A percentile compares a stretch with the other conserved stretches of the same genome.
These are phyloP conservation scores for Xylaria sp. DNA, from an alignment of 2,329 filamentous ascomycete species.

Conservation along the genomic window DNA sequence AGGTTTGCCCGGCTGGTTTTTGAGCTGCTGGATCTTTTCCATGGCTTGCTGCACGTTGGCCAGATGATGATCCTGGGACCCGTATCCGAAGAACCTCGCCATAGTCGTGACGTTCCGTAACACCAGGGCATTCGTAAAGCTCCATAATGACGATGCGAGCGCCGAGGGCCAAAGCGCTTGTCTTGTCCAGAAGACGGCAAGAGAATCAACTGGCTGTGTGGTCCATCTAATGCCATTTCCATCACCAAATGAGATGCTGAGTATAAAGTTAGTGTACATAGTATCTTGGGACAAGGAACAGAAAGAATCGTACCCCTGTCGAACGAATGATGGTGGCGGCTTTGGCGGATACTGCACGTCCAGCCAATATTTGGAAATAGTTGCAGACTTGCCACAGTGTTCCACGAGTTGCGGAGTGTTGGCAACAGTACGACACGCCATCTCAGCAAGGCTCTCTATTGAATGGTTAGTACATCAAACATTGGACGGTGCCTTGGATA, in stretches of 20 bases:
- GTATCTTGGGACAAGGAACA: background rate
- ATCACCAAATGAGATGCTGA: conserved; percentile 59
- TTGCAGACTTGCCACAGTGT: conserved; percentile 61
- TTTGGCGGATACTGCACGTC: conserved; percentile 69
- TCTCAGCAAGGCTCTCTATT: conserved; percentile 58
- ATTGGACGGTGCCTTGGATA: conserved; percentile 16
- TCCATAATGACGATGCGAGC: conserved; percentile 62
- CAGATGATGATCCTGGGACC: conserved; percentile 42
- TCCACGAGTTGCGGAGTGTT: conserved; percentile 57
- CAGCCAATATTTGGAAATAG: conserved; percentile 66
- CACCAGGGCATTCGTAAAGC: conserved; percentile 61
- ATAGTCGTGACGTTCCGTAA: conserved; percentile 59
- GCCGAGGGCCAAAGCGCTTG: conserved; percentile 66
- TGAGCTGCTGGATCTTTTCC: conserved; percentile 47
- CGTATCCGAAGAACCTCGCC: conserved; percentile 60
- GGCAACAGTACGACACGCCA: conserved; percentile 57
- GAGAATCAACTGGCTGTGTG: conserved; percentile 61
- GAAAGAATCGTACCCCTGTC: conserved; percentile 65
- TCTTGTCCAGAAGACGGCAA: conserved; percentile 57
- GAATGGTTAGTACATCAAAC: background rate
- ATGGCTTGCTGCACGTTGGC: conserved; percentile 47
- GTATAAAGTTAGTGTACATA: conserved; percentile 39
- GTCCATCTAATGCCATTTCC: conserved; percentile 62
- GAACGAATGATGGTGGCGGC: conserved; percentile 69
- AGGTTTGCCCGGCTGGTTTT: conserved; percentile 40